Conservation (phyloP, 306 rosid genomes). For the Aeschynomene evenia region DNA sequence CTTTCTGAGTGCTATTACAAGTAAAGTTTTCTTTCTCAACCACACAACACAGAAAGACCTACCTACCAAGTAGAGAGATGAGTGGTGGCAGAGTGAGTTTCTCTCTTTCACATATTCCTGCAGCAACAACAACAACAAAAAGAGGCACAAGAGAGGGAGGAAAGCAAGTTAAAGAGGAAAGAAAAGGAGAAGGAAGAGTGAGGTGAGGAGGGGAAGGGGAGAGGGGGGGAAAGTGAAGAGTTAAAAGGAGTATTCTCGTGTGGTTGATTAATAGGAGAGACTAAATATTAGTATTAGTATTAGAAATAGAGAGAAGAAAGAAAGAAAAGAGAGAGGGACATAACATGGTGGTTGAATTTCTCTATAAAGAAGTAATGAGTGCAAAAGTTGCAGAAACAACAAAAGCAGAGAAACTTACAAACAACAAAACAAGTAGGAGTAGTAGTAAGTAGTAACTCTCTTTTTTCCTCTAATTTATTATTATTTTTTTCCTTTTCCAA, state of each 20-base stretch:
- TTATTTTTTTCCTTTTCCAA: neutral
- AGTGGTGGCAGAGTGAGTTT: constrained; percentile 40
- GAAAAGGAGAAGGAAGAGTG: constrained; percentile 20
- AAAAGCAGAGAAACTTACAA: constrained; percentile 30
- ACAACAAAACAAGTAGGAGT: constrained; percentile 17
- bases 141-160: constrained; percentile 4
- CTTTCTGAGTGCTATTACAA: constrained; percentile 41
- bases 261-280: constrained; percentile 58
- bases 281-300: too few species aligned
- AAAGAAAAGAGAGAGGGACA: constrained; percentile 2
- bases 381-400: constrained; percentile 41
- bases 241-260: constrained; percentile 81
- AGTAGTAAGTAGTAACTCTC: too few species aligned
- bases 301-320: neutral
- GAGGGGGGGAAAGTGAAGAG: constrained; percentile 44
- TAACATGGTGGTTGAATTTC: constrained; percentile 57
- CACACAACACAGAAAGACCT: constrained; percentile 54
- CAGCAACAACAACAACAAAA: constrained; percentile 41
- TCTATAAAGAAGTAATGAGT: constrained; percentile 39
- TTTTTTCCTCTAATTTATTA: neutral
- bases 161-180: constrained; percentile 42
- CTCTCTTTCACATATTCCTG: constrained; percentile 75
- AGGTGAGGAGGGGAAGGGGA: constrained; percentile 24
- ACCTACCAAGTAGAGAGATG: constrained; percentile 67
- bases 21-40: constrained; percentile 81